Base-by-base conservation (phyloP, 306 rosid species). In the Astragalus membranaceus region DNA sequence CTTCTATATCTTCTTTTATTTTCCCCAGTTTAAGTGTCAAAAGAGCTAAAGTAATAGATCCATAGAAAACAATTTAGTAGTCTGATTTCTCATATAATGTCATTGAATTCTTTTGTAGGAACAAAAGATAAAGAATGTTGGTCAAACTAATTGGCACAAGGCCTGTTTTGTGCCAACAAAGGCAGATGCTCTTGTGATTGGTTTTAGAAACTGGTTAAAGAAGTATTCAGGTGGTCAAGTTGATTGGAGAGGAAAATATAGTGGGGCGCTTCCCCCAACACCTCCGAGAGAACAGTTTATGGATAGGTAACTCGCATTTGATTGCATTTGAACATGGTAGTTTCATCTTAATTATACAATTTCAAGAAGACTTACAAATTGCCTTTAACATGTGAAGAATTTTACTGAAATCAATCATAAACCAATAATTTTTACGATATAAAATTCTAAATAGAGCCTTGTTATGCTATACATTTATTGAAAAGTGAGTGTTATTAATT, bases 101-200 rank as follows among this genome's bases (percentile, higher is more conserved):
- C 52, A 35, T 17, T 13, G 51, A 70, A 37, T 54, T 78, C 33
- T 84, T 51, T 64, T 33, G 59, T 72, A 88, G 96, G 96, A 90
- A 83, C 85, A 80, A 17, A 90, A 78, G 80, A 73, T 90, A 67
- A 67, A 37, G 89, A 89, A 88, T 17, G 70, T 13, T 6, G 95
- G 90, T 51, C 66, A 70, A 75, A 47, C 49, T 23, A 88, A 87
- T 75, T 94, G 98, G 98, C 90, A 78, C 37, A 90, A 77, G 77
- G 90, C 89, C 11, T 94, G 98, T 76, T 94, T 85, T 77, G 86
- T 90, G 80, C 98, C 98, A 11, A 86, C 91, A 56, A 94, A 88
- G 53, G 72, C 98, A 26, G 98, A 94, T 82, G 89, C 92, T 4
- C 80, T 84, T 47, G 98, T 90, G 64, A 70, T 90, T 70, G 95